Percentiles rank a stretch among this genome's conserved stretches.
These are phyloP conservation scores for Pestalotiopsis sp. DNA, from an alignment of 2,329 filamentous ascomycete genomes.

Conservation along the genomic window DNA sequence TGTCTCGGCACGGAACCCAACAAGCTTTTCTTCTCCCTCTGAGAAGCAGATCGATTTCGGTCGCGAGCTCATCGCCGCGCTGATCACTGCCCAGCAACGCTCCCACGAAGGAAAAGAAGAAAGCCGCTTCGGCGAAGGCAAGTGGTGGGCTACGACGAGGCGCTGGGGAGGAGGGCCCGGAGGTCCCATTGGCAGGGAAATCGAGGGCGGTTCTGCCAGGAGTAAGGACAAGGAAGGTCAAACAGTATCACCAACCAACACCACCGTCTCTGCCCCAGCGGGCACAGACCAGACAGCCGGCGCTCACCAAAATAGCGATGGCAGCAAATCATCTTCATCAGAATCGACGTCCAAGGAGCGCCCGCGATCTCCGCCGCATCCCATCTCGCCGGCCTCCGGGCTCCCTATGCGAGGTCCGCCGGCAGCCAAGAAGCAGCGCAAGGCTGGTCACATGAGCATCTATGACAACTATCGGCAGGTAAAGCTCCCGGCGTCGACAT, in stretches of 20 bases:
- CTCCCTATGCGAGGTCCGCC: conserved; percentile 28
- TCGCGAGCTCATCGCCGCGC: conserved; percentile 60
- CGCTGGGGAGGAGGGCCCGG: conserved; percentile 66
- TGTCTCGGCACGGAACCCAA: conserved; percentile 58
- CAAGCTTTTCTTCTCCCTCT: conserved; percentile 46
- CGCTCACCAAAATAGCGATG: background rate
- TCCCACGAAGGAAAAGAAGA: conserved; percentile 59
- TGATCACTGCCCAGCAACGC: conserved; percentile 66
- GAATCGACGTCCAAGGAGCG: background rate
- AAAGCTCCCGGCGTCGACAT: conserved; percentile 56
- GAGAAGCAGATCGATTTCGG: conserved; percentile 66
- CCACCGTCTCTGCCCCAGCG: background rate
- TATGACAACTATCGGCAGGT: conserved; percentile 68
- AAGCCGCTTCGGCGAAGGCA: conserved; percentile 55
- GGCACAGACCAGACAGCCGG: background rate
- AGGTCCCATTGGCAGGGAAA: conserved; percentile 63
- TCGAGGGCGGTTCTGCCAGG: conserved; percentile 48
- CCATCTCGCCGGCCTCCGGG: conserved; percentile 12
- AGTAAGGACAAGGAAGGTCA: conserved; percentile 44
- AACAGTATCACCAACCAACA: background rate
- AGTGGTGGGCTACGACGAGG: conserved; percentile 63
- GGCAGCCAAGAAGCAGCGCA: conserved; percentile 51
- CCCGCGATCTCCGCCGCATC: conserved; percentile 9
- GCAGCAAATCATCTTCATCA: background rate
- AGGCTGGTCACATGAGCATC: conserved; percentile 48